These are phyloP conservation scores for Chenopodium berlandieri DNA, from an alignment of 148 eudicot genomes.

Conservation along the genomic window DNA sequence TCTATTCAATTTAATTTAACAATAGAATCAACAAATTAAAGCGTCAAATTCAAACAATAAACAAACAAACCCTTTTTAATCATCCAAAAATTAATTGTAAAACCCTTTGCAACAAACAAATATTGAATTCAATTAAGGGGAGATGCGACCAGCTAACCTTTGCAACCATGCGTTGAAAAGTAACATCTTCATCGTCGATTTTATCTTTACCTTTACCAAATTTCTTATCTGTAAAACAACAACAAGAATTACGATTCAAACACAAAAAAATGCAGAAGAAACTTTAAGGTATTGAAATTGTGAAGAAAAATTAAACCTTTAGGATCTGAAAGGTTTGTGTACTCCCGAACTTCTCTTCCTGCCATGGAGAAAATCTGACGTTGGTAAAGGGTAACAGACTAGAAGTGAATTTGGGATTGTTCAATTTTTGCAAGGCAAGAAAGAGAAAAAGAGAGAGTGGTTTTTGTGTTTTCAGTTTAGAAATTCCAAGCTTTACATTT, in stretches of 20 bases:
- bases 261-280: too few species aligned
- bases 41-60: neutral
- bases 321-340: constrained; percentile 92
- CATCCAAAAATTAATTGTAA: neutral
- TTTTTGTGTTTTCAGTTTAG: too few species aligned
- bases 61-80: neutral
- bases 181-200: constrained; percentile 84
- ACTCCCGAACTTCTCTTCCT: constrained; percentile 93
- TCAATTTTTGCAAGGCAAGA: too few species aligned
- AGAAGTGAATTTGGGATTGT: too few species aligned
- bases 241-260: neutral
- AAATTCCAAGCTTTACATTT: too few species aligned
- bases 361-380: constrained; percentile 31
- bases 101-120: too few species aligned
- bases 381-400: too few species aligned
- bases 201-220: constrained; percentile 63
- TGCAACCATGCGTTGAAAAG: constrained; percentile 98
- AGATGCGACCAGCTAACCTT: constrained; percentile 76
- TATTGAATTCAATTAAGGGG: neutral
- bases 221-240: constrained; percentile 60
- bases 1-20: too few species aligned
- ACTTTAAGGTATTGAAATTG: neutral
- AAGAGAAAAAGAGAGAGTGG: too few species aligned
- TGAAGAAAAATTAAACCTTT: constrained; percentile 48
- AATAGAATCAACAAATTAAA: too few species aligned